These are phyloP conservation scores for Tetradesmus obliquus DNA, from an alignment of 139 green algal genomes.

Conservation along the genomic window DNA sequence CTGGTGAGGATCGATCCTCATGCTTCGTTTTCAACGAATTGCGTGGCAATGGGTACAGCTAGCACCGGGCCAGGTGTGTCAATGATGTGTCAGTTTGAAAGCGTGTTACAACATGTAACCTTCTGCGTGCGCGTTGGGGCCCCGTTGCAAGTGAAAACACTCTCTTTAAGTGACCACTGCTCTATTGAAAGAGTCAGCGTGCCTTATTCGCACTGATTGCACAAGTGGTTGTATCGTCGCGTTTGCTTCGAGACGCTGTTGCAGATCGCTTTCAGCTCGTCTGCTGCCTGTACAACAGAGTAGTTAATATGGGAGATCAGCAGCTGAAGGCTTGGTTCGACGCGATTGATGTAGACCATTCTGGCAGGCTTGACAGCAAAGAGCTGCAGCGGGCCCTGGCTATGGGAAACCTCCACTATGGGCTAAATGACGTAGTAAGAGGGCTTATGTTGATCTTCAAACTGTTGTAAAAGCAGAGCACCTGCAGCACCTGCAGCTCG, in stretches of 20 bases:
- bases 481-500: too few species aligned
- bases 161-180: background rate
- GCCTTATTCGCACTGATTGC: too few species aligned
- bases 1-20: too few species aligned
- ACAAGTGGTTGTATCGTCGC: background rate
- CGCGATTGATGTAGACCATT: conserved; percentile 41
- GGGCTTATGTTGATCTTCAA: too few species aligned
- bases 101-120: background rate
- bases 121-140: background rate
- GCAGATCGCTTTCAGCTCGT: background rate
- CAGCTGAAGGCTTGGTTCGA: conserved; percentile 40
- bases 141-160: too few species aligned
- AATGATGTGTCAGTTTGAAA: background rate
- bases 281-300: background rate
- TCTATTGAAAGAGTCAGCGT: background rate
- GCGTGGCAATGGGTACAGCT: too few species aligned
- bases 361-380: conserved; percentile 39
- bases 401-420: conserved; percentile 32
- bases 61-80: too few species aligned
- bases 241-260: background rate
- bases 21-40: too few species aligned
- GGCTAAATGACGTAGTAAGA: conserved; percentile 14
- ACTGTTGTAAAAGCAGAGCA: background rate
- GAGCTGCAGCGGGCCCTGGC: conserved; percentile 49
- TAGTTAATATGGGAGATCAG: background rate